A percentile compares a stretch with the other conserved stretches of the same genome.
Evolutionary conservation across 2,329 filamentous ascomycete genomes (phyloP).

Genomic region (Hypoxylon sp.): DNA sequence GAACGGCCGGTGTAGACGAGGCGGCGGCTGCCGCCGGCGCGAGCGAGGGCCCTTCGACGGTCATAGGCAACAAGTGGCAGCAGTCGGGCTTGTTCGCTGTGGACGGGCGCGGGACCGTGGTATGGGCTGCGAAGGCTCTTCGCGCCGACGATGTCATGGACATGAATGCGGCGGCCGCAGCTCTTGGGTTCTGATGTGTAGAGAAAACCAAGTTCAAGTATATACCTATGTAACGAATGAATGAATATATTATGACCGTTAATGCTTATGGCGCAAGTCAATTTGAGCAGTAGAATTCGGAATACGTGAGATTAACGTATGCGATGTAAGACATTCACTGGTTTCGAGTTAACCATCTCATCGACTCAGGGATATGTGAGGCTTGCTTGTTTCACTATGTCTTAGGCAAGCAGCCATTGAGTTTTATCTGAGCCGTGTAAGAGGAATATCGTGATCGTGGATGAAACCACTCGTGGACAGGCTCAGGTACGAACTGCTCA

Average conservation of each 20-base stretch:
- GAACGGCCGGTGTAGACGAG: conserved; percentile 52
- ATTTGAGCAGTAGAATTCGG: too few species aligned
- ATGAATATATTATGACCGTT: conserved; percentile 18
- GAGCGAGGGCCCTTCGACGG: conserved; percentile 55
- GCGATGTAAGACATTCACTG: not conserved
- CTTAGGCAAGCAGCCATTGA: too few species aligned
- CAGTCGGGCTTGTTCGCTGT: conserved; percentile 65
- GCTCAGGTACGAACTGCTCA: not conserved
- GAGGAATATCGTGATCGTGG: too few species aligned
- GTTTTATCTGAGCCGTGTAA: too few species aligned
- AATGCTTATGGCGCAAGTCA: not conserved
- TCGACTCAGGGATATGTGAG: not conserved
- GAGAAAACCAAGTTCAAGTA: not conserved
- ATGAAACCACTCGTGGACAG: not conserved
- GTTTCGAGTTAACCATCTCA: not conserved
- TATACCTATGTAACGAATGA: conserved; percentile 18
- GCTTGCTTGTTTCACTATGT: too few species aligned
- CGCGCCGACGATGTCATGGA: conserved; percentile 65
- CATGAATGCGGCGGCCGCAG: conserved; percentile 61
- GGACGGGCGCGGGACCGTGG: conserved; percentile 61
- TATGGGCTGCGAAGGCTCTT: conserved; percentile 63
- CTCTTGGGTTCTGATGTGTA: conserved; percentile 40
- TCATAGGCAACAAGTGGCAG: conserved; percentile 69
- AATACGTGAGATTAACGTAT: too few species aligned
- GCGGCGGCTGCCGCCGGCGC: conserved; percentile 48